Evolutionary conservation across 148 eudicot genomes (phyloP).

Genomic region (Vaccinium myrtillus): DNA sequence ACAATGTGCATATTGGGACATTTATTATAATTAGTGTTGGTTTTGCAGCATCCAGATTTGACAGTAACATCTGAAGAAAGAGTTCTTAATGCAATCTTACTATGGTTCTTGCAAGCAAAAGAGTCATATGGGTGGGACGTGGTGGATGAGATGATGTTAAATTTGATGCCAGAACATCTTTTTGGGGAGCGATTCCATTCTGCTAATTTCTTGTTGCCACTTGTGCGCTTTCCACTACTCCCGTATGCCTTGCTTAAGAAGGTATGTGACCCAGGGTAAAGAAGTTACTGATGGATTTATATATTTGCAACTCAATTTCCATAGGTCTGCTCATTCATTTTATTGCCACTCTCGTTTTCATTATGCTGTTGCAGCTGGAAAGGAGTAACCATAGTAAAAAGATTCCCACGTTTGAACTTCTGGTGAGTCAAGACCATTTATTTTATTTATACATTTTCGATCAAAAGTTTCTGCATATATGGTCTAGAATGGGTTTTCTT

Average conservation of each 20-base stretch:
- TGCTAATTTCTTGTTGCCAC: constrained; percentile 45
- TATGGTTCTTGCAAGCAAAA: constrained; percentile 71
- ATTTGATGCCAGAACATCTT: constrained; percentile 53
- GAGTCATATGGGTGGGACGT: constrained; percentile 66
- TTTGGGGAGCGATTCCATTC: constrained; percentile 72
- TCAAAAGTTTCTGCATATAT: not conserved
- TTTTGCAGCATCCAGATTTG: constrained; percentile 94
- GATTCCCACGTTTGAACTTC: constrained; percentile 43
- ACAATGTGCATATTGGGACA: constrained; percentile 5
- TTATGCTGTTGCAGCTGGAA: constrained; percentile 57
- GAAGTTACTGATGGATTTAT: not conserved
- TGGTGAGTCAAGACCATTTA: constrained; percentile 47
- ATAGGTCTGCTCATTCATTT: not conserved
- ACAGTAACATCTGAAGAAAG: constrained; percentile 91
- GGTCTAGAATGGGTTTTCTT: not conserved
- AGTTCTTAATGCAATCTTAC: constrained; percentile 76
- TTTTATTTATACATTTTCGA: not conserved
- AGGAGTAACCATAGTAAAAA: constrained; percentile 50
- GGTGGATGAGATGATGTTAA: constrained; percentile 52
- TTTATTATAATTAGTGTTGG: constrained; percentile 19
- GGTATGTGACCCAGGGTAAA: constrained; percentile 36
- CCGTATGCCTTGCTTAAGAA: constrained; percentile 60
- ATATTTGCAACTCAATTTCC: not conserved
- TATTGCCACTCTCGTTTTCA: not conserved
- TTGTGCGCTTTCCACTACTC: constrained; percentile 80